Base-by-base conservation (phyloP, 257 asterid genomes). In the Capsicum rhomboideum region DNA sequence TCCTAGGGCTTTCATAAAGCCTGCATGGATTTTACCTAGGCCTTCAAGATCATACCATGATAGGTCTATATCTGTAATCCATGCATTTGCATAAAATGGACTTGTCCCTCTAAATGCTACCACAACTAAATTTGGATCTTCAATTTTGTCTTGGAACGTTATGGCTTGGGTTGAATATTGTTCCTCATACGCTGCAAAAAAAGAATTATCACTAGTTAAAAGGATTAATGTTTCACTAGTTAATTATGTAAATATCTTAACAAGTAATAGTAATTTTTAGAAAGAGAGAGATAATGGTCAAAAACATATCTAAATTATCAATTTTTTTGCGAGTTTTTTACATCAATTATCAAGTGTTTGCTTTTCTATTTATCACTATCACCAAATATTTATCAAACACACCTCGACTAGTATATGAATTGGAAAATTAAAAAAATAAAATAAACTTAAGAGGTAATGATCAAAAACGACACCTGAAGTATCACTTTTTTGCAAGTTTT, bases 1-100 rank as follows among this genome's bases (percentile, higher is more conserved):
- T 16, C 98, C 98, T 4, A 93, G 69, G 66, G 97, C 97, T 87
- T 90, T 91, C 83, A 88, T 75, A 82, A 94, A 94, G 0, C 98
- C 95, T 28, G 88, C 86, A 37, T 94, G 97, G 68, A 93, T 69
- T 54, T 86, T 91, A 10, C 97, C 97, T 8, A 92, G 55, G 17
- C 84, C 88, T 10, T 77, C 18, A 6, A 93, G 84, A 8, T 94
- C 87, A 82, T 89, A 92, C 97, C 97, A 93, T 0, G 98, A 94
- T 3, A 93, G 66, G 85, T 93, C 91, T 10, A 93, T 4, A 68
- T 94, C 94, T 0, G 92, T 86, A 6, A 89, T 87, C 98, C 97
- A 94, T 6, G 85, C 92, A 18, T 86, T 90, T 4, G 92, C 86
- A 6, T 84, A 63, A 69, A 93, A 90, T 6, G 94, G 97, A 28